These are phyloP conservation scores for Porphyrellus sp. DNA, from an alignment of 1,284 basidiomycete genomes.

Conservation along the genomic window DNA sequence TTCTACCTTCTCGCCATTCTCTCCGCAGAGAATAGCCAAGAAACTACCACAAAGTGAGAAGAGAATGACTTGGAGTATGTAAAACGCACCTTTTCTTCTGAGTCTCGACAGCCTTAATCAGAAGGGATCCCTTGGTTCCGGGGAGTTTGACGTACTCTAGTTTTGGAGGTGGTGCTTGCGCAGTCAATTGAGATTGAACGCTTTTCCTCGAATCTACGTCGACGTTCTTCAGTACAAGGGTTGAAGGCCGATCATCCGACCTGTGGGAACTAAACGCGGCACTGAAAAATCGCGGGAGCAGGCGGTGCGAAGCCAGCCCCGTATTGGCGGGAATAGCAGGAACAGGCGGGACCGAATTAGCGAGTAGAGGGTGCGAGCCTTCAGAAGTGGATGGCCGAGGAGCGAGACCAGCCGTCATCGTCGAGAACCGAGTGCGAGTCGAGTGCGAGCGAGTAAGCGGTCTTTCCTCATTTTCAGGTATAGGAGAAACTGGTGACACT, in stretches of 20 bases:
- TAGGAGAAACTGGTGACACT: conserved; percentile 10
- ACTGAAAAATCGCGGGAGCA: conserved; percentile 67
- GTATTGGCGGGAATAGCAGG: conserved; percentile 32
- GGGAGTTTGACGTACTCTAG: conserved; percentile 87
- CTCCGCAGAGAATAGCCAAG: conserved; percentile 86
- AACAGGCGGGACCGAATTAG: conserved; percentile 25
- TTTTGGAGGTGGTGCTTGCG: conserved; percentile 71
- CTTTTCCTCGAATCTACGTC: conserved; percentile 38
- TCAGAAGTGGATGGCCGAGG: conserved; percentile 30
- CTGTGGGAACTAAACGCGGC: conserved; percentile 59
- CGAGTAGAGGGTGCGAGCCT: conserved; percentile 5
- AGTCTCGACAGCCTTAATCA: conserved; percentile 83
- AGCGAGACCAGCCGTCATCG: conserved; percentile 4
- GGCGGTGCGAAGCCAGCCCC: conserved; percentile 50
- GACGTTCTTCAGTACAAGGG: conserved; percentile 31
- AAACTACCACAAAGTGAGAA: conserved; percentile 50
- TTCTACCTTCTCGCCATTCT: conserved; percentile 88
- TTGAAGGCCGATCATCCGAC: conserved; percentile 50
- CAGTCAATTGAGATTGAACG: conserved; percentile 34
- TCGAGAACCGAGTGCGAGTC: conserved; percentile 16
- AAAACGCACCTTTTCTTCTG: conserved; percentile 70
- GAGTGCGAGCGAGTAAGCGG: conserved; percentile 29
- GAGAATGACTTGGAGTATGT: neutral
- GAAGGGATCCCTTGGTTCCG: conserved; percentile 79
- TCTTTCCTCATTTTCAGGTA: conserved; percentile 16